A percentile compares a stretch with the other conserved stretches of the same genome.
phyloP scores from a whole-genome alignment of 2,329 filamentous ascomycete genomes.

The Monosporascus cannonballus region DNA sequence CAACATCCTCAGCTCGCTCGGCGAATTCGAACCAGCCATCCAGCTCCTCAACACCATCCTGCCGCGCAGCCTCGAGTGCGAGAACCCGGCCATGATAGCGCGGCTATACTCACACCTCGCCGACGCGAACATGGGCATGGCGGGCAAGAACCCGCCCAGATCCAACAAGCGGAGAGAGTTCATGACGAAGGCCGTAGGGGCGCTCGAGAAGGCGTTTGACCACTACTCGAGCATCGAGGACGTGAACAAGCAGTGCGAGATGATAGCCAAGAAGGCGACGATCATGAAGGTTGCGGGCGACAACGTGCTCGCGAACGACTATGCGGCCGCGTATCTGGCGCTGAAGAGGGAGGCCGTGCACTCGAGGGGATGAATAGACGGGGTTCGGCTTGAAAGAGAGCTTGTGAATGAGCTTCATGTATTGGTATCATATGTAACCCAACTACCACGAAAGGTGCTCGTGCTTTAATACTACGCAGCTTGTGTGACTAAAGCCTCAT shows the following conservation, averaged over 20 bases:
- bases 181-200: conserved; percentile 51
- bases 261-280: conserved; percentile 75
- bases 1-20: conserved; percentile 61
- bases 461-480: not conserved
- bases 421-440: not conserved
- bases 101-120: conserved; percentile 64
- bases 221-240: conserved; percentile 65
- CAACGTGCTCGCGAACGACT: conserved; percentile 56
- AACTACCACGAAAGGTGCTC: not conserved
- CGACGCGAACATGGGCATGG: conserved; percentile 74
- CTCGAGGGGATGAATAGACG: conserved; percentile 5
- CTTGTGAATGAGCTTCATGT: not conserved
- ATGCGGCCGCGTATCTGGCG: conserved; percentile 58
- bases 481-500: not conserved
- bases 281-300: conserved; percentile 68
- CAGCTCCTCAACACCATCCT: conserved; percentile 63
- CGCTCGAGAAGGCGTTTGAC: conserved; percentile 56
- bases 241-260: conserved; percentile 64
- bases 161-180: conserved; percentile 46
- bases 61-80: conserved; percentile 70
- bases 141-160: conserved; percentile 44
- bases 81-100: conserved; percentile 56
- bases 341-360: conserved; percentile 38
- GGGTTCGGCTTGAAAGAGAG: not conserved
- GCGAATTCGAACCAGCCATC: conserved; percentile 62